Evolutionary conservation across 2,329 filamentous ascomycete species (phyloP), one percentile per base, ranked within the genome.

Genomic region (Daldinia sp.): DNA sequence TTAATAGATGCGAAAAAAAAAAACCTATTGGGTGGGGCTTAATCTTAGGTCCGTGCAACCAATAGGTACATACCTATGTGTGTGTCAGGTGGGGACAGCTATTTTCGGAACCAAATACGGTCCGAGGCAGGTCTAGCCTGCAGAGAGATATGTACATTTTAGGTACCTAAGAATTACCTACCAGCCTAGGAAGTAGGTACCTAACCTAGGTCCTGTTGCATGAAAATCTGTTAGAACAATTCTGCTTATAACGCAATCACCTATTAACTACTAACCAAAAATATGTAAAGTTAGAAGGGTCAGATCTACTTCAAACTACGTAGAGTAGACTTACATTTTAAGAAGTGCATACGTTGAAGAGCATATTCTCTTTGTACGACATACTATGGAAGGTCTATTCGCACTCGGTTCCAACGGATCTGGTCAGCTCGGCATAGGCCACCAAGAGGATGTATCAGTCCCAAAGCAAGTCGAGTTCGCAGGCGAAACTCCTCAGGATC

Each of bases 381-480:
- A 21, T 4, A 50, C 30, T 3, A 84, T 87, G 83, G 75, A 80
- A n/a, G 76, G 78, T 1, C 74, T 92, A 15, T 91, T 89, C 70
- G 85, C 90, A 2, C 82, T 93, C 47, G 91, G 91, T 29, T 94
- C 91, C 3, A 94, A 94, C 71, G 88, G 90, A 43, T 92, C 73
- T 1, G 89, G 90, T 30, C 91, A 94, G 73, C 81, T 94, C 8
- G 90, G 89, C 37, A 84, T 93, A 60, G 86, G 86, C 17, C 90
- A 93, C 75, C 82, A 80, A 63, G 87, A 92, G 73, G 90, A 93
- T 71, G 86, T 91, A 48, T 89, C 88, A 1, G 80, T 85, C 0
- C 89, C 90, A 1, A 86, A 88, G 65, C 81, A 79, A 64, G 87
- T 86, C 66, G 70, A 84, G n/a, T 90, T 92, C 74, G 73, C 79